phyloP scores from a whole-genome alignment of 2,329 filamentous ascomycete genomes.

The Periconia sp. region DNA sequence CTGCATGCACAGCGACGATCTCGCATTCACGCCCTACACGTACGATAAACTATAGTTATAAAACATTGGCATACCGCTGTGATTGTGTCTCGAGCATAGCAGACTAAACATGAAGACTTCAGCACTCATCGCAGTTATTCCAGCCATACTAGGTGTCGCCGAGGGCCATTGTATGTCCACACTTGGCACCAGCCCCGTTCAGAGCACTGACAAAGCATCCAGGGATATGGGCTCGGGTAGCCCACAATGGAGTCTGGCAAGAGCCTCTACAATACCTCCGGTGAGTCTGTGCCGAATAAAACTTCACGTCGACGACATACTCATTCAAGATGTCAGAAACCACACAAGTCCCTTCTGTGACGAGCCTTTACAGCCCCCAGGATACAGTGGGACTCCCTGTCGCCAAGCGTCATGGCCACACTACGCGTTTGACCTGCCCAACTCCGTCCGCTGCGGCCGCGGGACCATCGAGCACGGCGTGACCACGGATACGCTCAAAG shows the following conservation, averaged over 20 bases:
- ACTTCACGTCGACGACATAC: too few species aligned
- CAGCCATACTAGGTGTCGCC: neutral
- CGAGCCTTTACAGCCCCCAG: neutral
- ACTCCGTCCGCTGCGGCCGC: constrained; percentile 16
- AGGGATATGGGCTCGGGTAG: neutral
- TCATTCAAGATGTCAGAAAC: neutral
- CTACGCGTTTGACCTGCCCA: constrained; percentile 7
- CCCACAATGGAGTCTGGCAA: neutral
- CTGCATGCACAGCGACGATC: neutral
- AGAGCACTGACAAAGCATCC: constrained; percentile 1
- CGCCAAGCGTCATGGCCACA: constrained; percentile 2
- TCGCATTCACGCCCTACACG: neutral
- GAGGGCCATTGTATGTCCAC: constrained; percentile 2
- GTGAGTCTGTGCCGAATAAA: too few species aligned
- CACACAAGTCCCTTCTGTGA: neutral
- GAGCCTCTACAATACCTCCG: neutral
- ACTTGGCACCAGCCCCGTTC: neutral
- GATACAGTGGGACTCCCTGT: neutral
- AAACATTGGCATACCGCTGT: neutral
- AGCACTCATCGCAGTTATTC: neutral
- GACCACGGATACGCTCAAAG: constrained; percentile 9
- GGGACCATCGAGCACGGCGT: constrained; percentile 10
- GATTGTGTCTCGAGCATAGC: neutral
- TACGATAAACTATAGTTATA: constrained; percentile 1
- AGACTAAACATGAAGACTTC: constrained; percentile 1